These are phyloP conservation scores for Leishmania major DNA, from an alignment of 208 protist genomes.

Conservation along the genomic window DNA sequence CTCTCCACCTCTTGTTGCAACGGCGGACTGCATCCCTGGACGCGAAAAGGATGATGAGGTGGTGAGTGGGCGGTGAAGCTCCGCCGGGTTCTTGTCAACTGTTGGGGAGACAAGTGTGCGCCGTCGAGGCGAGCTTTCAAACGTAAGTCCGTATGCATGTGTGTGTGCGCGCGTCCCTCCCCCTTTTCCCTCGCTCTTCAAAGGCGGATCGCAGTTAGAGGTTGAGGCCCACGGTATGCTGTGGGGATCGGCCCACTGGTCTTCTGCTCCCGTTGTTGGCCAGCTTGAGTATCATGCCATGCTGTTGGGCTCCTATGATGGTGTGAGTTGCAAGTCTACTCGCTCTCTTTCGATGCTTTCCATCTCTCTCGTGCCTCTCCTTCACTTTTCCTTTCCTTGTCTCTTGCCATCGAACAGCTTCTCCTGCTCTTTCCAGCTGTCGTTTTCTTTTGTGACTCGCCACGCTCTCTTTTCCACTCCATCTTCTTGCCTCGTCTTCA, in stretches of 20 bases:
- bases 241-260: neutral
- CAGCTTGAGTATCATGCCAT: neutral
- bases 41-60: neutral
- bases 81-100: neutral
- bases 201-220: neutral
- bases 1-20: neutral
- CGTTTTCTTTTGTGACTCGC: neutral
- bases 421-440: neutral
- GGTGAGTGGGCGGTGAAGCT: neutral
- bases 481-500: neutral
- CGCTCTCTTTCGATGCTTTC: neutral
- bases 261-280: neutral
- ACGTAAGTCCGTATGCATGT: neutral
- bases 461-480: neutral
- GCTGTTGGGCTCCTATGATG: neutral
- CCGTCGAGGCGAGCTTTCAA: neutral
- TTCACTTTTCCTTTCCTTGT: neutral
- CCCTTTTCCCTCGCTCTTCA: neutral
- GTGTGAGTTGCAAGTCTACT: neutral
- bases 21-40: neutral
- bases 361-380: neutral
- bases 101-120: neutral
- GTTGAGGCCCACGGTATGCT: neutral
- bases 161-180: neutral
- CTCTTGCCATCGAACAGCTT: too few relatives aligned